Base-by-base conservation (phyloP, 352 stramenopile genomes). In the Nothophytophthora sp. region DNA sequence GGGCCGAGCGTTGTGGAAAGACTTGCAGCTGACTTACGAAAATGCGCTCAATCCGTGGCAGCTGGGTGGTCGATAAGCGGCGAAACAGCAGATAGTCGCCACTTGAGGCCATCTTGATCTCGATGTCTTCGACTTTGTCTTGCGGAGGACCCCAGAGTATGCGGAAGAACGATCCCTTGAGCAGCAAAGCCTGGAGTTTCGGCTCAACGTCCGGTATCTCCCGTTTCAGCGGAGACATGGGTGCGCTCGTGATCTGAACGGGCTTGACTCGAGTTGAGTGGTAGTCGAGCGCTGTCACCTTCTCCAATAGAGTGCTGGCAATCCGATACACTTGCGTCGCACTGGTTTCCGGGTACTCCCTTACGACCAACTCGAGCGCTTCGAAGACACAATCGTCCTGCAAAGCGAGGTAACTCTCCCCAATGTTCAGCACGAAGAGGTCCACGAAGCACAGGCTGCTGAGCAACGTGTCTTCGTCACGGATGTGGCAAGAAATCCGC, bases 21-120 rank as follows among this genome's bases (percentile, higher is more conserved):
- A 84, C 55, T 41, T 74, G 44, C 1, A 81, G 37, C 34, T 81
- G 70, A 40, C 50, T 74, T 8, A 73, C 41, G 15, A 78, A 85
- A 6, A 81, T 45, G 10, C 73, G 67, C 36, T 85, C 59, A 30
- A 78, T 41, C 22, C 37, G 11, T 9, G 45, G 39, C 42, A 58
- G 12, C 30, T 61, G 18, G 19, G 39, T 58, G 25, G 38, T 32
- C 28, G 48, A 33, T 42, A 76, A 36, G 11, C 70, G 63, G 4
- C 61, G 67, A 33, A 84, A 71, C 11, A 84, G 15, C 9, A 84
- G 36, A 48, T 81, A 81, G 20, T 70, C 60, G 15, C 60, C 60
- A 36, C 50, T 74, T 19, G 63, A 41, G 16, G 67, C 58, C 16
- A 76, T 41, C 7, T 63, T 70, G 22, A 81, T 48, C 25, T 54